Conservation (phyloP, 441 rosid genomes). For the Erodium chrysanthum region DNA sequence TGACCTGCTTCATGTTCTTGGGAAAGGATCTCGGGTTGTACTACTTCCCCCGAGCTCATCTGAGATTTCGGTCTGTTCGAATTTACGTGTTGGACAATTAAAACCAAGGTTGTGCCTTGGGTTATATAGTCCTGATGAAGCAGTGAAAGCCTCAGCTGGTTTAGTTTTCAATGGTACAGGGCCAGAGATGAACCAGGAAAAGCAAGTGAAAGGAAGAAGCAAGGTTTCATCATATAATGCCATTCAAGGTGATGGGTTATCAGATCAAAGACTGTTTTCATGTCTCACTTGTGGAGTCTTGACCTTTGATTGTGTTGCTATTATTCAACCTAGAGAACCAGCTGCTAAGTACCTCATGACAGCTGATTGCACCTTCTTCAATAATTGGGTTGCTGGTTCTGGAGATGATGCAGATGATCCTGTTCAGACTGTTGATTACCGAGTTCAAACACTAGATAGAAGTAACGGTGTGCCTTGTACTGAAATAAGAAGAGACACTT, state of each 20-base stretch:
- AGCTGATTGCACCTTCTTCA: constrained; percentile 83
- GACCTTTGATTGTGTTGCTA: constrained; percentile 77
- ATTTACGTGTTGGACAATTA: constrained; percentile 55
- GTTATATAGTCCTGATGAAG: constrained; percentile 30
- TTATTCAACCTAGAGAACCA: constrained; percentile 74
- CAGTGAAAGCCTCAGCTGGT: constrained; percentile 32
- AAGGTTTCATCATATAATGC: constrained; percentile 25
- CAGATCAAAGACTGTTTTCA: constrained; percentile 83
- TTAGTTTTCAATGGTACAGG: constrained; percentile 28
- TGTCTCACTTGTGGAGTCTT: constrained; percentile 90
- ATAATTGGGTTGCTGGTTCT: constrained; percentile 67
- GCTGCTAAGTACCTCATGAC: constrained; percentile 82
- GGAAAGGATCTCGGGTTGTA: constrained; percentile 64
- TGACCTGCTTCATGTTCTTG: constrained; percentile 60
- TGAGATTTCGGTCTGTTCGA: constrained; percentile 59
- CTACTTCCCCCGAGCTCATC: constrained; percentile 75
- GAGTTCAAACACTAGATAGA: constrained; percentile 27
- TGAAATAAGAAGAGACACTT: constrained; percentile 25
- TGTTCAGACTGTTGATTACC: constrained; percentile 35
- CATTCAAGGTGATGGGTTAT: constrained; percentile 41
- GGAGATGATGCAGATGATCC: constrained; percentile 31
- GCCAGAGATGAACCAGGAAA: constrained; percentile 26
- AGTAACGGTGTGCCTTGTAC: constrained; percentile 28
- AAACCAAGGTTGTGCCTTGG: constrained; percentile 31
- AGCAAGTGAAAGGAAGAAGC: constrained; percentile 41